Evolutionary conservation across 2,329 filamentous ascomycete species (phyloP).

Genomic region (Alternaria triticina): DNA sequence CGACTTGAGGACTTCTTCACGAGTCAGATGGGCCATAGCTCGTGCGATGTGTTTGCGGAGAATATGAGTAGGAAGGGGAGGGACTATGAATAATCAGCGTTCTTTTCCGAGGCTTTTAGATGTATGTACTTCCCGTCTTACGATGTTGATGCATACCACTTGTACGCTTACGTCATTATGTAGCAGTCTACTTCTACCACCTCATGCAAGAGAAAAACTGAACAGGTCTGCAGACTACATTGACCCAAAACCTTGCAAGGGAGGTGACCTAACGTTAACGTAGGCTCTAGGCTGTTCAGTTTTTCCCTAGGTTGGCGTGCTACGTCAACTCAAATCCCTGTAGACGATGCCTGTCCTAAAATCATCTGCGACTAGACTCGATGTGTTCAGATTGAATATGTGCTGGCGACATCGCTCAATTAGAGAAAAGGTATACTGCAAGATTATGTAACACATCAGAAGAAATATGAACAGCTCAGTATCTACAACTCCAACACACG

Average conservation of each 20-base stretch:
- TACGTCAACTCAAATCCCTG: not conserved
- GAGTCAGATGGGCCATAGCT: constrained; percentile 37
- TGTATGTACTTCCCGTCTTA: not conserved
- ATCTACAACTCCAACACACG: not conserved
- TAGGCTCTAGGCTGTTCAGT: no score
- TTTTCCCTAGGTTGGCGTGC: no score
- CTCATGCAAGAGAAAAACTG: no score
- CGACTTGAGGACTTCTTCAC: constrained; percentile 31
- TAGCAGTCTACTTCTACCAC: not conserved
- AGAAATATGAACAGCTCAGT: not conserved
- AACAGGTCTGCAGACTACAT: no score
- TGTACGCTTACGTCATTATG: not conserved
- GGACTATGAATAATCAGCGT: no score
- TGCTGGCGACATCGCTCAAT: not conserved
- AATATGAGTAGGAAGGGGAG: no score
- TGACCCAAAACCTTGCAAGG: no score
- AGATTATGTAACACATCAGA: not conserved
- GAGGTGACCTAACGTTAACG: no score
- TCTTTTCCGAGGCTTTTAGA: not conserved
- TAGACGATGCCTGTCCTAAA: no score
- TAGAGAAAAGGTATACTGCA: not conserved
- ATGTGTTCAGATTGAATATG: not conserved
- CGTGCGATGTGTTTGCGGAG: no score
- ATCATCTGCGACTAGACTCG: no score
- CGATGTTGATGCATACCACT: not conserved